Percentiles rank a stretch among this genome's conserved stretches.
Evolutionary conservation across 306 rosid species (phyloP).

Genomic region (Mimosa pudica): DNA sequence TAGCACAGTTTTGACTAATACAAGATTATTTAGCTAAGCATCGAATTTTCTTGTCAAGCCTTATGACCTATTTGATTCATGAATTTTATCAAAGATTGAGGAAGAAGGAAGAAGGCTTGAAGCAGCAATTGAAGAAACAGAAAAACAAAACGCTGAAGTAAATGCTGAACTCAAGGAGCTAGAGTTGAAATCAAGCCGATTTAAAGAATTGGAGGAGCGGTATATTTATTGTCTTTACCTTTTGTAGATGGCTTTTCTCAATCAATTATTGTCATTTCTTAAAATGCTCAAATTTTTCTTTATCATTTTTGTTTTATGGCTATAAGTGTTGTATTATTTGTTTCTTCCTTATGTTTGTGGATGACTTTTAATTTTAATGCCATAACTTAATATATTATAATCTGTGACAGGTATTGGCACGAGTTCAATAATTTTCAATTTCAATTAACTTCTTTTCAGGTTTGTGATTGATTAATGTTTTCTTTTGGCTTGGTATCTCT

Average conservation of each 20-base stretch:
- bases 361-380: slow-evolving; percentile 24
- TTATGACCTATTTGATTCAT: slow-evolving; percentile 37
- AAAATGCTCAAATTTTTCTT: slow-evolving; percentile 9
- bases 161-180: slow-evolving; percentile 81
- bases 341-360: slow-evolving; percentile 14
- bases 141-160: slow-evolving; percentile 75
- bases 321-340: not conserved
- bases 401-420: slow-evolving; percentile 87
- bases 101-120: slow-evolving; percentile 93
- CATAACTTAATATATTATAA: slow-evolving; percentile 35
- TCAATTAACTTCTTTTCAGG: slow-evolving; percentile 94
- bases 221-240: slow-evolving; percentile 43
- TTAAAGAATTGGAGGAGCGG: slow-evolving; percentile 92
- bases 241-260: slow-evolving; percentile 19
- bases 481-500: slow-evolving; percentile 1
- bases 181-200: slow-evolving; percentile 74
- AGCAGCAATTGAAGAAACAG: slow-evolving; percentile 83
- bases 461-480: slow-evolving; percentile 35
- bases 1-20: slow-evolving; percentile 17
- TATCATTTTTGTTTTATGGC: not conserved
- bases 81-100: slow-evolving; percentile 65
- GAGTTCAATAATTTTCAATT: slow-evolving; percentile 93
- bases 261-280: slow-evolving; percentile 26
- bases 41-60: slow-evolving; percentile 33
- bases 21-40: slow-evolving; percentile 30